Evolutionary conservation across 495 filamentous ascomycete species (phyloP).

Genomic region (Penicillium mononematosum): DNA sequence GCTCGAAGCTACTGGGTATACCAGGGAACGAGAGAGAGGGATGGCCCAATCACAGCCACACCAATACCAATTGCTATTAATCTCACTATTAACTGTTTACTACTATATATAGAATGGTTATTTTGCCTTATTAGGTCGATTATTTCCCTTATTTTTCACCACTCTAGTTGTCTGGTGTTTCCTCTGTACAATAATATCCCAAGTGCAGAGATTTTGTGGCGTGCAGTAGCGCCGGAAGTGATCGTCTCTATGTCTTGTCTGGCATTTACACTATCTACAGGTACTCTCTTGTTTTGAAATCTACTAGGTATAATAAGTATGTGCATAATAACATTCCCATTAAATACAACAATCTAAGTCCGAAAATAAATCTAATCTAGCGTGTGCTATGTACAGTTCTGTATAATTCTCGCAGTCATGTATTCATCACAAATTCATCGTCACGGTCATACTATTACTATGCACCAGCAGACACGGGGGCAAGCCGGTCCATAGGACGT

Average conservation of each 20-base stretch:
- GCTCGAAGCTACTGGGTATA: conserved; percentile 9
- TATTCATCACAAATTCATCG: conserved; percentile 65
- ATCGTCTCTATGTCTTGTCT: conserved; percentile 5
- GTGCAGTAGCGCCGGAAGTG: conserved; percentile 15
- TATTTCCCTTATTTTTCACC: background rate
- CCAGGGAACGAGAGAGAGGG: conserved; percentile 4
- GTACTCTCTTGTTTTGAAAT: no score
- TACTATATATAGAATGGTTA: no score
- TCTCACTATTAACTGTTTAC: background rate
- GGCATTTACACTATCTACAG: background rate
- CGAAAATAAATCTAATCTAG: conserved; percentile 2
- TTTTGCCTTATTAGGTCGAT: no score
- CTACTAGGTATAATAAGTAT: background rate
- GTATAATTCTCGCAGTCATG: conserved; percentile 15
- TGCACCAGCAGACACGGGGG: conserved; percentile 76
- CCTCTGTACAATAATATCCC: background rate
- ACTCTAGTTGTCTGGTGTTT: background rate
- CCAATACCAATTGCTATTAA: conserved; percentile 9
- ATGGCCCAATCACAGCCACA: conserved; percentile 8
- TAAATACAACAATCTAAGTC: background rate
- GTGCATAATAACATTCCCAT: background rate
- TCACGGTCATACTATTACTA: conserved; percentile 89
- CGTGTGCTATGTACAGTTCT: conserved; percentile 13
- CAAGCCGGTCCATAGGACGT: conserved; percentile 66
- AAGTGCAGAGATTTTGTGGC: conserved; percentile 14